These are phyloP conservation scores for Taphrina pruni DNA, from an alignment of 1,139 yeast species.

Conservation along the genomic window DNA sequence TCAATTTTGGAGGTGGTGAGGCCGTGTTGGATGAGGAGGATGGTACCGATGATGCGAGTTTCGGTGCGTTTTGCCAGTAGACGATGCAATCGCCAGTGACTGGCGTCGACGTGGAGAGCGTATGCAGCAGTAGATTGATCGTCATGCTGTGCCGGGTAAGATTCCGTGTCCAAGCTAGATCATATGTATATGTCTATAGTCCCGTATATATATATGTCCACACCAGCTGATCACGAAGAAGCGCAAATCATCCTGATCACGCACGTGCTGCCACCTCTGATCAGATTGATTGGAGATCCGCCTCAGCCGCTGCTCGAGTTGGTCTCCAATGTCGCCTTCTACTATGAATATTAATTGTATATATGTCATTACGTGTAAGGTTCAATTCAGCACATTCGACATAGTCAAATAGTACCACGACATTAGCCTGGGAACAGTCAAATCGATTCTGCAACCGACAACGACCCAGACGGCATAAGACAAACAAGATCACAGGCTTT, in stretches of 20 bases:
- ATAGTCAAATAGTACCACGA: neutral
- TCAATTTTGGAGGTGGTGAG: slow-evolving; percentile 13
- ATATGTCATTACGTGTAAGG: no score
- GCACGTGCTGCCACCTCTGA: no score
- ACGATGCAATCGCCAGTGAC: slow-evolving; percentile 32
- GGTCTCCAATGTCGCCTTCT: neutral
- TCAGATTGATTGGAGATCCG: neutral
- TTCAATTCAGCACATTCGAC: no score
- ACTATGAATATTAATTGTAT: no score
- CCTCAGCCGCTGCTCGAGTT: neutral
- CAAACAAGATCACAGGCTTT: neutral
- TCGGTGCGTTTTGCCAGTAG: slow-evolving; percentile 32
- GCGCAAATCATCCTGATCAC: no score
- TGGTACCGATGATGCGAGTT: neutral
- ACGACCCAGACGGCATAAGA: neutral
- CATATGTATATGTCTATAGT: no score
- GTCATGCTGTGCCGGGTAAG: slow-evolving; percentile 2
- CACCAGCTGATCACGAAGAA: neutral
- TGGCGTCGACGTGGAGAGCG: slow-evolving; percentile 28
- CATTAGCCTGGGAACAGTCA: neutral
- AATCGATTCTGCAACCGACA: neutral
- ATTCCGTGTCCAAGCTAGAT: no score
- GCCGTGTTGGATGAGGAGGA: neutral
- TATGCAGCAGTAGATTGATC: slow-evolving; percentile 21
- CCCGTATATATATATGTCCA: no score